phyloP scores from a whole-genome alignment of 441 rosid species.

The Croton laevigatus region DNA sequence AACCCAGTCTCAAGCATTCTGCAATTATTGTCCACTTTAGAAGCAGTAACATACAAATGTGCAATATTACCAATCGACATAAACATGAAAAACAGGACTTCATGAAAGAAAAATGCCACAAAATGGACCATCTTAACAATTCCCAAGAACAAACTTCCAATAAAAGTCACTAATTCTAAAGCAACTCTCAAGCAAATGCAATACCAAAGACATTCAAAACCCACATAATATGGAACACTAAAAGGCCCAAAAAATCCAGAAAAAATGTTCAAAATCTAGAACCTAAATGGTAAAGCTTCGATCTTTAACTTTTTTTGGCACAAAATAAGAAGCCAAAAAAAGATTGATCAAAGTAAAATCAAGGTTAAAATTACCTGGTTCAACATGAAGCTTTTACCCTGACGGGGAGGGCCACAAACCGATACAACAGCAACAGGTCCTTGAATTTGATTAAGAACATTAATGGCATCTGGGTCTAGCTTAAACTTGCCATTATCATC shows the following conservation, averaged over 20 bases:
- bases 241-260: background rate
- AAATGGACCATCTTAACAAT: background rate
- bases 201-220: background rate
- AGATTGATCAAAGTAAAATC: background rate
- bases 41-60: background rate
- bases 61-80: background rate
- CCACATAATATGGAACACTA: background rate
- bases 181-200: background rate
- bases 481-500: conserved; percentile 78
- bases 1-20: background rate
- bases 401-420: conserved; percentile 86
- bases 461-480: conserved; percentile 84
- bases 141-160: background rate
- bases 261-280: background rate
- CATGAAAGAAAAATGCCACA: background rate
- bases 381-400: conserved; percentile 83
- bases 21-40: background rate
- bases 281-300: background rate
- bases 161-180: background rate
- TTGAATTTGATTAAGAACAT: conserved; percentile 66
- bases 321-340: conserved; percentile 2
- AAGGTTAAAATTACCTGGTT: conserved; percentile 57
- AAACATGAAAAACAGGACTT: background rate
- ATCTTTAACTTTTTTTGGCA: background rate
- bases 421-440: conserved; percentile 84